These are phyloP conservation scores for Prototheca wickerhamii DNA, from an alignment of 163 green algal species.

Conservation along the genomic window DNA sequence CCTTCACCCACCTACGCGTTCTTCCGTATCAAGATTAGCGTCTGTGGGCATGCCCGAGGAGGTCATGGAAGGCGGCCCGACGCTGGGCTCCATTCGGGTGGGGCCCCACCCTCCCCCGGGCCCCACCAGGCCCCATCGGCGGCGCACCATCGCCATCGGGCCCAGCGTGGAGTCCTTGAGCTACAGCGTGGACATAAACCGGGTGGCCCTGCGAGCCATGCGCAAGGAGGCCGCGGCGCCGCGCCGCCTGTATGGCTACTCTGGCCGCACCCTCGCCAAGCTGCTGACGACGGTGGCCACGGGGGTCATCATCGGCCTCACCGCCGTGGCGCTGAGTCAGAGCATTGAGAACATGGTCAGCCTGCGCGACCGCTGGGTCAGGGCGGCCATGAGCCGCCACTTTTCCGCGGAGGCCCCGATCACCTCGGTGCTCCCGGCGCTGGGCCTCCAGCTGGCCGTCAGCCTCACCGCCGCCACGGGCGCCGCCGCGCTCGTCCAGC, in stretches of 20 bases:
- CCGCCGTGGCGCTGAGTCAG: slow-evolving; percentile 29
- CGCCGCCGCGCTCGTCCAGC: slow-evolving; percentile 50
- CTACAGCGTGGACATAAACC: slow-evolving; percentile 1
- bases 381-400: not conserved
- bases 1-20: too few species aligned
- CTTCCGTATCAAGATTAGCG: too few species aligned
- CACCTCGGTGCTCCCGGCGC: not conserved
- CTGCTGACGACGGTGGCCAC: slow-evolving; percentile 58
- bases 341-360: slow-evolving; percentile 13
- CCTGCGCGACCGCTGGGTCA: slow-evolving; percentile 7
- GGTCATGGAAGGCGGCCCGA: too few species aligned
- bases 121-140: not conserved
- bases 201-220: not conserved
- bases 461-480: slow-evolving; percentile 5
- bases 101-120: not conserved
- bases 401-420: not conserved
- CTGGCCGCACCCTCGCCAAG: slow-evolving; percentile 60
- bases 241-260: slow-evolving; percentile 17
- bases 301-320: slow-evolving; percentile 54
- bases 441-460: slow-evolving; percentile 8
- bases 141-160: not conserved
- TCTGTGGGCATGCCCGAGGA: too few species aligned
- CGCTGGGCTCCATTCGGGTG: too few species aligned
- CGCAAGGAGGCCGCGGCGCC: not conserved
- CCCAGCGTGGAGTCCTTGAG: not conserved